phyloP scores from a whole-genome alignment of 2,329 filamentous ascomycete genomes.

The Massarina eburnea region DNA sequence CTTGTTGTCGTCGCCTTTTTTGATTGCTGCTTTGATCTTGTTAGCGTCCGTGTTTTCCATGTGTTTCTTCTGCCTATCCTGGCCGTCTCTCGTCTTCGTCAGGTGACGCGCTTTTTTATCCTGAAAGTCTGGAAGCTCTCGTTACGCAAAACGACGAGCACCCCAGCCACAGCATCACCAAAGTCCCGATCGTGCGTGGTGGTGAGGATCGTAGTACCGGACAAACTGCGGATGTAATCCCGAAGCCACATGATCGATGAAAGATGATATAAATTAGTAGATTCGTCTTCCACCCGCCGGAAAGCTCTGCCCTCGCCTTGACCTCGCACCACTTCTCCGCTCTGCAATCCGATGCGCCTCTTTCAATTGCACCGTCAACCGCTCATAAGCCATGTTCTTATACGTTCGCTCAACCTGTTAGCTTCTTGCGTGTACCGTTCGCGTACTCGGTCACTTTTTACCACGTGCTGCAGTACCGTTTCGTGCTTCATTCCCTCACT shows the following conservation, averaged over 20 bases:
- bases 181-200: slow-evolving; percentile 87
- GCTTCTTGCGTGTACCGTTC: slow-evolving; percentile 65
- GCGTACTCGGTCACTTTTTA: slow-evolving; percentile 53
- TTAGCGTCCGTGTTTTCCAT: slow-evolving; percentile 76
- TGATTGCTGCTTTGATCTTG: slow-evolving; percentile 74
- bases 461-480: slow-evolving; percentile 67
- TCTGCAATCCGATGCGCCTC: slow-evolving; percentile 72
- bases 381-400: slow-evolving; percentile 63
- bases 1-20: slow-evolving; percentile 80
- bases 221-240: slow-evolving; percentile 63
- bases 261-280: slow-evolving; percentile 83
- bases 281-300: slow-evolving; percentile 69
- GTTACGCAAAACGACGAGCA: slow-evolving; percentile 75
- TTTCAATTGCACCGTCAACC: slow-evolving; percentile 65
- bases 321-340: slow-evolving; percentile 71
- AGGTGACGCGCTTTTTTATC: slow-evolving; percentile 69
- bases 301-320: slow-evolving; percentile 67
- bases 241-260: slow-evolving; percentile 85
- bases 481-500: slow-evolving; percentile 31
- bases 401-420: slow-evolving; percentile 62
- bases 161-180: slow-evolving; percentile 71
- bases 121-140: slow-evolving; percentile 71
- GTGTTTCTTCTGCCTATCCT: slow-evolving; percentile 78
- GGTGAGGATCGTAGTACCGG: slow-evolving; percentile 67
- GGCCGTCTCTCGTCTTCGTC: slow-evolving; percentile 75